Evolutionary conservation across 352 stramenopile species (phyloP), one percentile per base, ranked within the genome.

Genomic region (Phytophthora lateralis): DNA sequence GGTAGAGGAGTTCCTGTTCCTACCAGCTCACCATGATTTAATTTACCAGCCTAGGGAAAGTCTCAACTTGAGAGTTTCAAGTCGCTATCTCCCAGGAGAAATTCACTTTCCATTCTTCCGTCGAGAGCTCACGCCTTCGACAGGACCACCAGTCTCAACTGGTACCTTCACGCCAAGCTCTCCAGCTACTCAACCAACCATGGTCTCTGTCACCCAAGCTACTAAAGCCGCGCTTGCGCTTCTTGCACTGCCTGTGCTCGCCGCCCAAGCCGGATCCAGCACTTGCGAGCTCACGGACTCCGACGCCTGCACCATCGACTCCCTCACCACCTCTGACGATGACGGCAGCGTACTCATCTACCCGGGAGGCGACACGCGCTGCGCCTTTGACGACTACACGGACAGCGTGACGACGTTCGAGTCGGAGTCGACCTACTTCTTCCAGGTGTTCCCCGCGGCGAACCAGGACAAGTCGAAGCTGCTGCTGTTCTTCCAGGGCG

Each of bases 401-500:
- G 55, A 75, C 54, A 47, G 35, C 29, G 43, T 58, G 43, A 76
- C 60, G 17, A 50, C 26, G 20, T 80, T 72, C 61, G 42, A 29
- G 55, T 69, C 73, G 21, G 69, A 69, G 57, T 52, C 73, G 18
- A 80, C 74, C 30, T 86, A 75, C 57, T 82, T 82, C 58, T 83
- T 83, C 66, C 74, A 82, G 60, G 66, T 85, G 43, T 84, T 85
- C 61, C 75, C 74, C 11, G 57, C 65, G 12, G 59, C 44, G 17
- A 68, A 69, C 29, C 63, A 73, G 24, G 62, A 75, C 53, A 80
- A 79, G 58, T 68, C 48, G 27, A 90, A 88, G 70, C 57, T 90
- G 24, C 38, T 88, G 41, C 34, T 90, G 24, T 82, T 77, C 37
- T 80, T 88, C 47, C 76, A 86, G 47, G 80, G 78, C 27, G 78